Evolutionary conservation across 2,329 filamentous ascomycete genomes (phyloP), one percentile per base, ranked within the genome.

Genomic region (Claviceps citrina): DNA sequence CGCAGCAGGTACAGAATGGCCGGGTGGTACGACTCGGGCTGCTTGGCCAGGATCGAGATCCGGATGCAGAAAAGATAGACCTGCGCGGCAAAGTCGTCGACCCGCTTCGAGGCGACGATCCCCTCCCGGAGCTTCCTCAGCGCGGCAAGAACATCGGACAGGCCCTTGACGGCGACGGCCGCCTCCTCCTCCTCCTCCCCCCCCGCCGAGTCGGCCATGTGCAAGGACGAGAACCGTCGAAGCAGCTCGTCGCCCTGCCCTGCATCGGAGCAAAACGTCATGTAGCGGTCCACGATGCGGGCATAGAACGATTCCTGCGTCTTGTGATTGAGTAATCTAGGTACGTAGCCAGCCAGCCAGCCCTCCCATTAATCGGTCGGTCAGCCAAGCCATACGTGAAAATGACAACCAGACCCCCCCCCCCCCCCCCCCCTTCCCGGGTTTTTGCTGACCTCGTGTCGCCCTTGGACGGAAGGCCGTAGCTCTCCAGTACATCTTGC

Each of bases 81-180:
- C 49, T 86, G 78, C n/a, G 82, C 76, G 1, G 89, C 79, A 59
- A 98, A 98, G 39, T 74, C 67, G 54, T 94, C 83, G 27, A 70
- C 66, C 16, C 87, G 76, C 39, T 77, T 75, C 7, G 82, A 78
- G 10, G 84, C 84, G 3, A 93, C 75, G 36, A 96, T 79, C 19
- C 81, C 87, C 64, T 98, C 91, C 42, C 91, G 78, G 25, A 98
- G 73, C 58, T 95, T 96, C 46, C 91, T 79, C 55, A 96, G 78
- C 3, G 89, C 84, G 51, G 83, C 73, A 40, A 95, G 69, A 39
- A 96, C 76, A 16, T 73, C 75, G 2, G 79, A 72, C 24, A 95
- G 70, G 47, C 82, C 77, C 48, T 75, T 72, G 10, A 72, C 70
- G 42, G 72, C 70, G 42, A 71, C 65, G 48, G 49, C 47, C 7